Percentiles rank a stretch among this genome's conserved stretches.
Evolutionary conservation across 2,329 filamentous ascomycete genomes (phyloP).

Genomic region (Bipolaris oryzae): DNA sequence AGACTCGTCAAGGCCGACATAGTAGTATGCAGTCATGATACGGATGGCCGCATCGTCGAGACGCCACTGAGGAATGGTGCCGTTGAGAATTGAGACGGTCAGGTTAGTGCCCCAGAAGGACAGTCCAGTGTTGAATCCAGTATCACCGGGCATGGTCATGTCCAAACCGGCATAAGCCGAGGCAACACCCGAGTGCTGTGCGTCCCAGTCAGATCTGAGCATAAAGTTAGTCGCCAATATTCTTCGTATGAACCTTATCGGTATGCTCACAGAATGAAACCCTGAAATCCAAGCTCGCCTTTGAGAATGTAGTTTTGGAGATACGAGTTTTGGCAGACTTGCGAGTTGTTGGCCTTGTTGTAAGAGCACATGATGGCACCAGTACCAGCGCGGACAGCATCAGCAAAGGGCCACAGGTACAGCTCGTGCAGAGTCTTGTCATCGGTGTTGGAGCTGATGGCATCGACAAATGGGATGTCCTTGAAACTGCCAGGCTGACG

Average conservation of each 20-base stretch:
- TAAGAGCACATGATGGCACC: constrained; percentile 66
- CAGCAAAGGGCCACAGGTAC: constrained; percentile 65
- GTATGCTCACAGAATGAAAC: constrained; percentile 50
- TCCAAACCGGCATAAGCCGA: constrained; percentile 76
- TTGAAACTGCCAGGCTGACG: constrained; percentile 65
- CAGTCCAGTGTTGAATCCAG: constrained; percentile 71
- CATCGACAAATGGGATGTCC: constrained; percentile 67
- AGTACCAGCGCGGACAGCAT: constrained; percentile 58
- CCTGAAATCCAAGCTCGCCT: constrained; percentile 77
- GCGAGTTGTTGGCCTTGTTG: constrained; percentile 81
- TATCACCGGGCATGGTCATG: constrained; percentile 85
- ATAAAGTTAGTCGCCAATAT: not conserved
- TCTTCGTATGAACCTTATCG: not conserved
- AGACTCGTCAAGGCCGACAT: constrained; percentile 62
- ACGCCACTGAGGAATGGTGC: constrained; percentile 84
- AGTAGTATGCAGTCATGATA: constrained; percentile 72
- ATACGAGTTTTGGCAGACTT: constrained; percentile 79
- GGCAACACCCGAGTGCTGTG: constrained; percentile 71
- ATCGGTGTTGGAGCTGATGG: constrained; percentile 65
- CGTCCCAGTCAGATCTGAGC: constrained; percentile 69
- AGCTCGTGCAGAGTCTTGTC: constrained; percentile 68
- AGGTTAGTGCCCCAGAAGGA: constrained; percentile 87
- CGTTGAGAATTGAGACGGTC: constrained; percentile 85
- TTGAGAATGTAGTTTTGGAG: constrained; percentile 78
- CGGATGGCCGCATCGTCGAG: constrained; percentile 91